These are phyloP conservation scores for Trichocladium uniseriatum DNA, from an alignment of 495 filamentous ascomycete genomes.

Conservation along the genomic window DNA sequence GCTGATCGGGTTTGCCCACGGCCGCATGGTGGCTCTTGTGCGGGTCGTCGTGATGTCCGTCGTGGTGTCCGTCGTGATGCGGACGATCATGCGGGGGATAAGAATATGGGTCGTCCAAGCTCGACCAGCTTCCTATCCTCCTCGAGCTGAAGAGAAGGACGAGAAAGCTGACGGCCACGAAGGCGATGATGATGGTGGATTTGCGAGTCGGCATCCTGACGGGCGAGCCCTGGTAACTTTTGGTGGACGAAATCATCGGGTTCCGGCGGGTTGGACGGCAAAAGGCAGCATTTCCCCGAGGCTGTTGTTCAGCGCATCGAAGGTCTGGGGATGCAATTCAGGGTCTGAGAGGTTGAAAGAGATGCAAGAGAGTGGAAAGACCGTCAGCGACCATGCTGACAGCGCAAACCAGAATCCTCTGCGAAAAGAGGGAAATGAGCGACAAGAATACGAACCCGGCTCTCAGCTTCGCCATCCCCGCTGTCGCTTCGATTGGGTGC, in stretches of 20 bases:
- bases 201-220: constrained; percentile 18
- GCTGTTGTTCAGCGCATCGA: neutral
- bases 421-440: too few species aligned
- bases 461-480: too few species aligned
- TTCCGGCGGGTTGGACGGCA: neutral
- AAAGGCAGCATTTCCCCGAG: neutral
- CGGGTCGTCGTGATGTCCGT: constrained; percentile 4
- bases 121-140: constrained; percentile 22
- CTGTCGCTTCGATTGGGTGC: too few species aligned
- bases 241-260: constrained; percentile 7
- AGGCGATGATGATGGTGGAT: constrained; percentile 9
- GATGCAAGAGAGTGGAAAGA: too few species aligned
- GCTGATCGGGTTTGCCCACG: neutral
- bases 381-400: too few species aligned
- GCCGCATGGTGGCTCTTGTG: constrained; percentile 17
- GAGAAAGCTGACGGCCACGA: constrained; percentile 19
- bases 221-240: neutral
- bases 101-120: constrained; percentile 11
- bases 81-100: too few species aligned
- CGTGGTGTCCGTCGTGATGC: too few species aligned
- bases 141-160: constrained; percentile 22
- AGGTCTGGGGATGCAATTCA: neutral
- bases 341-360: too few species aligned
- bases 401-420: too few species aligned
- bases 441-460: too few species aligned